Evolutionary conservation across 1,284 basidiomycete species (phyloP).

Genomic region (Rhodotorula sp.): DNA sequence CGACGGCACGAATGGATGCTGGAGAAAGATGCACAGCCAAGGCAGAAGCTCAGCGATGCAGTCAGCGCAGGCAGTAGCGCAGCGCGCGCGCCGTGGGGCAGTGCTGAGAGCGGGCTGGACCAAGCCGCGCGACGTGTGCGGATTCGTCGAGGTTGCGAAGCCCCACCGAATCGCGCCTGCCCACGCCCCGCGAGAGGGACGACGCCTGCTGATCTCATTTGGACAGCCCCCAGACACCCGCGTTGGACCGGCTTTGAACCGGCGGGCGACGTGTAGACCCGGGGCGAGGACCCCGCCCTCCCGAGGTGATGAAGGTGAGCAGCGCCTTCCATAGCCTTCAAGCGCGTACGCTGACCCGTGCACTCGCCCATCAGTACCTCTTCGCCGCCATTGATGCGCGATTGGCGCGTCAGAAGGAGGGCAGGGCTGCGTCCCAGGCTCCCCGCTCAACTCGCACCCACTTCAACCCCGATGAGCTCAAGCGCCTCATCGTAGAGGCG

Average conservation of each 20-base stretch:
- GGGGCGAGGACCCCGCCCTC: neutral
- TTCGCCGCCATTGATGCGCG: conserved; percentile 43
- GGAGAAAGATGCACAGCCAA: neutral
- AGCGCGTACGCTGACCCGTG: neutral
- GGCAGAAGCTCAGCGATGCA: too few relatives aligned
- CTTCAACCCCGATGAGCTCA: conserved; percentile 37
- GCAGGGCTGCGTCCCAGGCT: neutral
- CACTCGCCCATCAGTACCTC: conserved; percentile 30
- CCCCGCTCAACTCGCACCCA: conserved; percentile 4
- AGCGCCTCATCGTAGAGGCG: conserved; percentile 41
- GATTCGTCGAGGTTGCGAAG: neutral
- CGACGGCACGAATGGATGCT: neutral
- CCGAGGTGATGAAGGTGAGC: conserved; percentile 17
- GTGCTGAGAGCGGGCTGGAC: neutral
- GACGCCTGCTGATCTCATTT: neutral
- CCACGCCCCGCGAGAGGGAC: neutral
- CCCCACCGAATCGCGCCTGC: too few relatives aligned
- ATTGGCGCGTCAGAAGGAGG: conserved; percentile 12
- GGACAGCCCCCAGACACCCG: too few relatives aligned
- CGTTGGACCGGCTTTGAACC: too few relatives aligned
- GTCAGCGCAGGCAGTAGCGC: neutral
- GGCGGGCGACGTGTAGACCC: neutral
- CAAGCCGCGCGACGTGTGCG: neutral
- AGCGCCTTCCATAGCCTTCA: neutral
- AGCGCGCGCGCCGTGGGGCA: neutral